Conservation (phyloP, 345 rosid genomes). For the Pistacia integerrima region DNA sequence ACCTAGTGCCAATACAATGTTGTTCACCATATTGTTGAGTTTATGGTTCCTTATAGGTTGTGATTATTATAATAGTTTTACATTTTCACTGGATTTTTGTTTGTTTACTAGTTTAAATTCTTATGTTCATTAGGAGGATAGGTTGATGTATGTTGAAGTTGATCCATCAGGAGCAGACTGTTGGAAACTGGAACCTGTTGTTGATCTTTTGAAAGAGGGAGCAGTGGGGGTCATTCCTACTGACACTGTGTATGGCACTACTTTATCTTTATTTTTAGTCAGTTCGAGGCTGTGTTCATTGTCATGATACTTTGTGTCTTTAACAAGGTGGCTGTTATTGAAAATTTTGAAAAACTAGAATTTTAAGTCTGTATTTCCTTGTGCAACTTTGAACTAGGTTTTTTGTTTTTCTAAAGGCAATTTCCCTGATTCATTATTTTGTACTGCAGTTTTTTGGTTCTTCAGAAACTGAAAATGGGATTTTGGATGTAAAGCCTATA, state of each 20-base stretch:
- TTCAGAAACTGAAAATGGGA: neutral
- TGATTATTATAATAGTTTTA: neutral
- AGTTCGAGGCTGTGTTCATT: neutral
- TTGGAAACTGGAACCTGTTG: conserved; percentile 70
- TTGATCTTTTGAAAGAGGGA: conserved; percentile 73
- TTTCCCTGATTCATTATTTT: neutral
- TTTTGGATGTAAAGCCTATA: neutral
- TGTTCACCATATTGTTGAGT: neutral
- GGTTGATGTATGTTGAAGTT: conserved; percentile 62
- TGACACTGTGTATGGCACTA: conserved; percentile 62
- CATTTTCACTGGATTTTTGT: neutral
- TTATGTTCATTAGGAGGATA: conserved; percentile 48
- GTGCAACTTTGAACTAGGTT: neutral
- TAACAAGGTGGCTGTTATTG: neutral
- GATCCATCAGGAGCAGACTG: conserved; percentile 69
- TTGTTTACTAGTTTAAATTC: no score
- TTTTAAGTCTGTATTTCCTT: neutral
- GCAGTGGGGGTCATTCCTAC: conserved; percentile 98
- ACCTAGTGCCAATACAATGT: no score
- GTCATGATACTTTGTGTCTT: neutral
- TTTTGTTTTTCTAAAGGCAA: neutral
- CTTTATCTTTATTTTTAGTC: neutral
- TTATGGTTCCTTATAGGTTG: neutral
- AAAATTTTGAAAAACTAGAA: neutral
- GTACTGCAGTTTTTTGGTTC: neutral